phyloP scores from a whole-genome alignment of 2,329 filamentous ascomycete genomes.

The Pestalotiopsis sp. region DNA sequence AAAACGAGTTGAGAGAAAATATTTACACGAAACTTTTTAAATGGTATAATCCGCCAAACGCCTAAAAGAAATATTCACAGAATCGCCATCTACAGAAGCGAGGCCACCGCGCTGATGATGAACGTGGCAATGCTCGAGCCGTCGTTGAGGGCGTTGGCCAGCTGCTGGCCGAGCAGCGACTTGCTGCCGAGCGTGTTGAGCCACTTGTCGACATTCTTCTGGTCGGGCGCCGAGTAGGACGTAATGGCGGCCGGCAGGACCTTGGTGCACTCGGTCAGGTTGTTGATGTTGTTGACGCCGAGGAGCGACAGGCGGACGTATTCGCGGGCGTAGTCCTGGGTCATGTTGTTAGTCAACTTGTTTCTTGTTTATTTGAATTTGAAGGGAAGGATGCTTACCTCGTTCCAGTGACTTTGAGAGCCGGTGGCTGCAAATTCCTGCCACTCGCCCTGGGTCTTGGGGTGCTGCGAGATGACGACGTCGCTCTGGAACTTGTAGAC shows the following conservation, averaged over 20 bases:
- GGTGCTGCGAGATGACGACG: conserved; percentile 39
- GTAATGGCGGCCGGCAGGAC: conserved; percentile 43
- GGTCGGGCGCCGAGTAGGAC: conserved; percentile 26
- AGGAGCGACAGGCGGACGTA: conserved; percentile 58
- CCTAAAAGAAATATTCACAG: background rate
- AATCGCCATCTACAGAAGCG: background rate
- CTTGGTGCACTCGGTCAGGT: conserved; percentile 56
- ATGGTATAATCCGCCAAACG: background rate
- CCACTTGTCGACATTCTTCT: conserved; percentile 23
- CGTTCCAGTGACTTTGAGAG: conserved; percentile 43
- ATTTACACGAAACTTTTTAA: background rate
- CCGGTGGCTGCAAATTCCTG: conserved; percentile 35
- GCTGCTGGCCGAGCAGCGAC: conserved; percentile 19
- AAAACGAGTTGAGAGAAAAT: background rate
- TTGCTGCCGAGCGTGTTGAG: conserved; percentile 19
- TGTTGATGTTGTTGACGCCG: conserved; percentile 59
- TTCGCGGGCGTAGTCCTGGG: conserved; percentile 51
- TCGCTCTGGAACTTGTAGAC: conserved; percentile 48
- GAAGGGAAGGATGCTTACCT: conserved; percentile 37
- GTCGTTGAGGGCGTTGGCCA: conserved; percentile 22
- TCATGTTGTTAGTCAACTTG: conserved; percentile 8
- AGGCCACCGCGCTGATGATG: background rate
- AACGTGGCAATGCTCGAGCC: conserved; percentile 15
- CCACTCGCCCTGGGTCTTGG: conserved; percentile 39
- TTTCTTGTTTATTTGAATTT: background rate